A percentile compares a stretch with the other conserved stretches of the same genome.
Evolutionary conservation across 2,329 filamentous ascomycete genomes (phyloP).

Genomic region (Aspergillus sojae): DNA sequence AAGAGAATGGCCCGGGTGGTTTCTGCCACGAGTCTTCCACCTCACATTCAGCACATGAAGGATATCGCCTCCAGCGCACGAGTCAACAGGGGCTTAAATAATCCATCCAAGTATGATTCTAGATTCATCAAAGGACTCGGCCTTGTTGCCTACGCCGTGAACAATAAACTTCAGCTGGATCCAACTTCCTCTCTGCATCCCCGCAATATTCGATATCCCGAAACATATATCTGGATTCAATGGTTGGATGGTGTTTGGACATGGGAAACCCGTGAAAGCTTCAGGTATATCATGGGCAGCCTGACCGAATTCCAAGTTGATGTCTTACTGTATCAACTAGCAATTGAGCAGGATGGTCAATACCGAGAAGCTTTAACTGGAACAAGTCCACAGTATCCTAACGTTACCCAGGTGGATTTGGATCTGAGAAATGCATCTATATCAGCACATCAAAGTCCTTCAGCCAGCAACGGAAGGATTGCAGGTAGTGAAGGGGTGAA

Average conservation of each 20-base stretch:
- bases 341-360: constrained; percentile 12
- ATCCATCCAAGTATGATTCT: neutral
- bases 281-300: constrained; percentile 9
- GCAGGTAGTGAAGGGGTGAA: neutral
- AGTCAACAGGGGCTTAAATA: neutral
- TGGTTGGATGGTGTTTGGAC: constrained; percentile 13
- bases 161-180: neutral
- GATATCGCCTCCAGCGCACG: too few relatives aligned
- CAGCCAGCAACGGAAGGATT: too few relatives aligned
- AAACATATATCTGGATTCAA: constrained; percentile 14
- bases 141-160: neutral
- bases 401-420: too few relatives aligned
- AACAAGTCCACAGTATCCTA: constrained; percentile 13
- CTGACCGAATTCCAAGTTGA: constrained; percentile 10
- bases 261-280: constrained; percentile 14
- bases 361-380: constrained; percentile 12
- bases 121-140: neutral
- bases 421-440: too few relatives aligned
- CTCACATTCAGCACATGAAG: too few relatives aligned
- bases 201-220: constrained; percentile 6
- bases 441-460: too few relatives aligned
- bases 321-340: constrained; percentile 13
- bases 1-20: constrained; percentile 11
- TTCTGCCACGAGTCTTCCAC: neutral
- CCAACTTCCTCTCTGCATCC: constrained; percentile 11